Conservation (phyloP, 257 asterid genomes). For the Salvia splendens region DNA sequence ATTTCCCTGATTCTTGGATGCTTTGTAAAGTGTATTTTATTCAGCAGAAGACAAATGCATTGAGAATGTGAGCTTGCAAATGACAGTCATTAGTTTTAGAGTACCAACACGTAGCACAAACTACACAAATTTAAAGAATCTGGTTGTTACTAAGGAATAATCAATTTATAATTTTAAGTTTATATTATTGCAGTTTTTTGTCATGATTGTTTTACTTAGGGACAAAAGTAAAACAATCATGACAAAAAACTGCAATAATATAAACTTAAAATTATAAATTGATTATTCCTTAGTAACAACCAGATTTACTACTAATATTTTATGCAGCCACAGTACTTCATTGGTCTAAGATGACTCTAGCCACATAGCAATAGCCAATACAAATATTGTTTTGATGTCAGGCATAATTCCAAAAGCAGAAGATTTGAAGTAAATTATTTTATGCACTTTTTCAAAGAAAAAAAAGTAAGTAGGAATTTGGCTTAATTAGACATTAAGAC, state of each 20-base stretch:
- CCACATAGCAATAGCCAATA: neutral
- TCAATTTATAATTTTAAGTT: neutral
- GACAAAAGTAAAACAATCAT: neutral
- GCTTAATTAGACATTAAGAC: no score
- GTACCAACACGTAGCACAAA: slow-evolving; percentile 16
- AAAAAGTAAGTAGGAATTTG: no score
- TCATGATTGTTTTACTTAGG: neutral
- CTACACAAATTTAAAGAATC: neutral
- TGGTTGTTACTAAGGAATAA: slow-evolving; percentile 6
- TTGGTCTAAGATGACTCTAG: neutral
- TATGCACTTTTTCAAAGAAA: no score
- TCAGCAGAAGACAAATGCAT: slow-evolving; percentile 26
- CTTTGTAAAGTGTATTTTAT: neutral
- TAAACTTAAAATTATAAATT: no score
- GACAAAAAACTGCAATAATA: neutral
- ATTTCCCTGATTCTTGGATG: slow-evolving; percentile 10
- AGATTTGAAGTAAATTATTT: neutral
- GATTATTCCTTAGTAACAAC: slow-evolving; percentile 2
- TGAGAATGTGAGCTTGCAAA: slow-evolving; percentile 24
- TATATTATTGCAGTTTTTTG: neutral
- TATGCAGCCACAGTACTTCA: neutral
- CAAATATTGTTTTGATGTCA: neutral
- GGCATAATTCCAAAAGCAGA: neutral
- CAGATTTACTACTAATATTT: neutral
- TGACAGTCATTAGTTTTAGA: slow-evolving; percentile 22